Evolutionary conservation across 2,329 filamentous ascomycete species (phyloP).

Genomic region (Xylaria sp.): DNA sequence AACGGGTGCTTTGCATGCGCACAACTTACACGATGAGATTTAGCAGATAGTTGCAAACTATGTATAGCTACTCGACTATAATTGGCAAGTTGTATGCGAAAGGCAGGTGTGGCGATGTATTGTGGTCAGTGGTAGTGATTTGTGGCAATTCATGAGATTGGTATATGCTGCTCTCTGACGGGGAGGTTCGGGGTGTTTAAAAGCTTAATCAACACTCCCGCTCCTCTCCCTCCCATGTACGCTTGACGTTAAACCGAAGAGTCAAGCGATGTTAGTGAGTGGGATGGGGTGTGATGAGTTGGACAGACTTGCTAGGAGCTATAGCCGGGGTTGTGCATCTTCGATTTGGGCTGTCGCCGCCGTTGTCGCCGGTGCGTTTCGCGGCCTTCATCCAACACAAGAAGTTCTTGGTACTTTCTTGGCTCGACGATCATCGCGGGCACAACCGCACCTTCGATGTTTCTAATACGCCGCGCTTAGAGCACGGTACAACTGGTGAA

Average conservation of each 20-base stretch:
- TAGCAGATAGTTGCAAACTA: conserved; percentile 9
- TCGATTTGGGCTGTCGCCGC: conserved; percentile 28
- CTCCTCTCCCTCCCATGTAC: conserved; percentile 13
- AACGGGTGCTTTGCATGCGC: not conserved
- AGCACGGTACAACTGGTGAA: conserved; percentile 21
- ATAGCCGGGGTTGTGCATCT: conserved; percentile 32
- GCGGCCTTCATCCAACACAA: conserved; percentile 17
- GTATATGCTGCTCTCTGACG: conserved; percentile 8
- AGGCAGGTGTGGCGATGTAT: conserved; percentile 14
- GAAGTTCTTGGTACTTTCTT: conserved; percentile 35
- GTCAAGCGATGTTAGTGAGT: conserved; percentile 25
- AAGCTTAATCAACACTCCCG: conserved; percentile 22
- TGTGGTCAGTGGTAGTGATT: conserved; percentile 1
- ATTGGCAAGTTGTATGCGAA: conserved; percentile 3
- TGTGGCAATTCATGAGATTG: conserved; percentile 18
- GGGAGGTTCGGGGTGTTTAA: conserved; percentile 35
- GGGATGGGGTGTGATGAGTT: conserved; percentile 36
- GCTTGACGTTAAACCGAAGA: conserved; percentile 9
- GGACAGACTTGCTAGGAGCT: conserved; percentile 27
- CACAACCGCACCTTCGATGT: conserved; percentile 22
- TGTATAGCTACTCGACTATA: conserved; percentile 6
- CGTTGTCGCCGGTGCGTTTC: conserved; percentile 26
- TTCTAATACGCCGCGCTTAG: conserved; percentile 31
- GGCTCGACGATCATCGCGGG: conserved; percentile 25
- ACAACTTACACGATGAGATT: conserved; percentile 24